A percentile compares a stretch with the other conserved stretches of the same genome.
Evolutionary conservation across 495 filamentous ascomycete genomes (phyloP).

Genomic region (Geopyxis carbonaria): DNA sequence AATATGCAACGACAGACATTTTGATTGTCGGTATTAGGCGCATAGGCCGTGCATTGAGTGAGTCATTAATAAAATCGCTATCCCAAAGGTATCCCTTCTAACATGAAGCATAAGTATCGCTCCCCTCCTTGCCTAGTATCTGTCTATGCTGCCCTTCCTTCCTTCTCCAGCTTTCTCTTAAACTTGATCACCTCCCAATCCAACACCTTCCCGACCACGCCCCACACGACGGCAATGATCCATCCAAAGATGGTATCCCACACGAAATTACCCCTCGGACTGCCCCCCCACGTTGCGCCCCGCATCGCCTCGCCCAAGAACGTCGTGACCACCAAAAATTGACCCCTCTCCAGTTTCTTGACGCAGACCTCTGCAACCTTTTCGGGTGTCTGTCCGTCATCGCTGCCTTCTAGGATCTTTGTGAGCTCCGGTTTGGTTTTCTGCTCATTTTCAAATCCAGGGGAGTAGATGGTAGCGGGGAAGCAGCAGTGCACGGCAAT

Average conservation of each 20-base stretch:
- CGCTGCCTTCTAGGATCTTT: slow-evolving; percentile 59
- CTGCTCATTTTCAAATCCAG: slow-evolving; percentile 66
- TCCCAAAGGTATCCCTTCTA: no score
- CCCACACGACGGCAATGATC: slow-evolving; percentile 40
- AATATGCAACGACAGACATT: no score
- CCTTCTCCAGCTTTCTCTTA: slow-evolving; percentile 31
- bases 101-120: no score
- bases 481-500: slow-evolving; percentile 71
- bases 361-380: slow-evolving; percentile 58
- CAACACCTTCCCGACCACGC: slow-evolving; percentile 42
- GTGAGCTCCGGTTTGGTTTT: slow-evolving; percentile 66
- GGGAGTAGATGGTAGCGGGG: slow-evolving; percentile 63
- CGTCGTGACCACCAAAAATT: slow-evolving; percentile 58
- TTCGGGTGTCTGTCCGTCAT: slow-evolving; percentile 61
- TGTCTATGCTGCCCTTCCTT: slow-evolving; percentile 4
- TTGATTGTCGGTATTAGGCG: no score
- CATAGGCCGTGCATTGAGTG: no score
- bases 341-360: slow-evolving; percentile 55
- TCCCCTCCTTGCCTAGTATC: no score
- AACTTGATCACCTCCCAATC: slow-evolving; percentile 42
- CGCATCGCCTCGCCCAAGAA: slow-evolving; percentile 54
- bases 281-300: slow-evolving; percentile 39
- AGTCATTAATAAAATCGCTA: no score
- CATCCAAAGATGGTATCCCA: slow-evolving; percentile 44
- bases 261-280: slow-evolving; percentile 25